Conservation (phyloP, 1,139 yeast species). For the Scheffersomyces insectosa region DNA sequence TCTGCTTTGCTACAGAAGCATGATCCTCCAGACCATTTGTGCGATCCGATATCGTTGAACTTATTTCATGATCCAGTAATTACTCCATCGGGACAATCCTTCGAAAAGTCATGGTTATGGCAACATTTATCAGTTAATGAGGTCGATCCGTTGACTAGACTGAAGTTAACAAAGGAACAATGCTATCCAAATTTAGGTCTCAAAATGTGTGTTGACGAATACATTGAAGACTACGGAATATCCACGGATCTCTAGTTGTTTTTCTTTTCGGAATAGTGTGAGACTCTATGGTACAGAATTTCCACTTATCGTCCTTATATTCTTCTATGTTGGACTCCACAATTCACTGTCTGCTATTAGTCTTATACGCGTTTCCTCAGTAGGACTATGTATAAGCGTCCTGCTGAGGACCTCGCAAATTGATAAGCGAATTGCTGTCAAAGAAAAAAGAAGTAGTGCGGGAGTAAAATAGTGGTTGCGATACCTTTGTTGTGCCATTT, state of each 20-base stretch:
- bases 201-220: conserved; percentile 14
- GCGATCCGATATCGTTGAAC: conserved; percentile 51
- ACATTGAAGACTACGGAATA: not conserved
- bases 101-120: conserved; percentile 41
- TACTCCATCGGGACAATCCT: conserved; percentile 50
- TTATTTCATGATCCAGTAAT: conserved; percentile 48
- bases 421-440: no score
- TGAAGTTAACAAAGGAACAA: conserved; percentile 16
- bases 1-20: conserved; percentile 7
- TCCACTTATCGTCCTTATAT: no score
- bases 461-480: no score
- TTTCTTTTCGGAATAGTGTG: not conserved
- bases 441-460: no score
- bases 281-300: no score
- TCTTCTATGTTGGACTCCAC: no score
- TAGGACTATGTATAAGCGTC: no score
- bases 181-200: conserved; percentile 20
- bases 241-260: not conserved
- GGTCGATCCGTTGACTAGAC: conserved; percentile 38
- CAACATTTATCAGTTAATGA: conserved; percentile 35
- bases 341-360: no score
- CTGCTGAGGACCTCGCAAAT: no score
- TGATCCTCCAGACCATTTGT: conserved; percentile 43
- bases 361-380: no score
- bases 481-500: no score